A percentile compares a stretch with the other conserved stretches of the same genome.
These are phyloP conservation scores for Annona squamosa DNA, from an alignment of 164 flowering plant species.

Conservation along the genomic window DNA sequence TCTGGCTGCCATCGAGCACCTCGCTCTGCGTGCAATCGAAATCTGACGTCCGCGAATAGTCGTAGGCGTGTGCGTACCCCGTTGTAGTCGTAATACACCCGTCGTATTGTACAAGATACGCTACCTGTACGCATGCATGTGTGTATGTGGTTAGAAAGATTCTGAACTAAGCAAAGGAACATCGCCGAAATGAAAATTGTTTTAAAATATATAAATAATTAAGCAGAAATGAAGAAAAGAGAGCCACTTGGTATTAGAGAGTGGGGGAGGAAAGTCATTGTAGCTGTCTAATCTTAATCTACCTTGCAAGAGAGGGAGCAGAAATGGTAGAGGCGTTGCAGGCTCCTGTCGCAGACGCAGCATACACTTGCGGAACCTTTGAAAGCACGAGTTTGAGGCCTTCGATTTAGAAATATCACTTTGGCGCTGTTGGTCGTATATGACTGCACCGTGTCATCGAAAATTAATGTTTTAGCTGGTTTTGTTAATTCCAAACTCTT, in stretches of 20 bases:
- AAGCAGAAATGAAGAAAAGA: too few species aligned
- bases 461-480: neutral
- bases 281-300: neutral
- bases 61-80: constrained; percentile 20
- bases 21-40: constrained; percentile 7
- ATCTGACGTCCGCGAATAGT: constrained; percentile 10
- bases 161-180: too few species aligned
- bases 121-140: constrained; percentile 7
- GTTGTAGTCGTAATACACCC: constrained; percentile 10
- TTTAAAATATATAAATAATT: too few species aligned
- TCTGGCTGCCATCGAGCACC: constrained; percentile 14
- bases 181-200: too few species aligned
- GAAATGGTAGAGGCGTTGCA: constrained; percentile 23
- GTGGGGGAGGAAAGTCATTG: too few species aligned
- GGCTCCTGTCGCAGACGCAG: constrained; percentile 21
- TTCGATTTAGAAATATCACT: constrained; percentile 28
- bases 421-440: constrained; percentile 30
- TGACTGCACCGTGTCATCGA: constrained; percentile 11
- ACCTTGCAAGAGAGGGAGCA: constrained; percentile 38
- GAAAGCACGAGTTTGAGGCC: constrained; percentile 23
- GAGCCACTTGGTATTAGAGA: too few species aligned
- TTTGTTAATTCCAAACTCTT: neutral
- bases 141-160: neutral
- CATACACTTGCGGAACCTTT: constrained; percentile 22
- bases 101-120: constrained; percentile 12